Evolutionary conservation across 331 rosid species (phyloP), one percentile per base, ranked within the genome.

Genomic region (Rhamnella rubrinervis): DNA sequence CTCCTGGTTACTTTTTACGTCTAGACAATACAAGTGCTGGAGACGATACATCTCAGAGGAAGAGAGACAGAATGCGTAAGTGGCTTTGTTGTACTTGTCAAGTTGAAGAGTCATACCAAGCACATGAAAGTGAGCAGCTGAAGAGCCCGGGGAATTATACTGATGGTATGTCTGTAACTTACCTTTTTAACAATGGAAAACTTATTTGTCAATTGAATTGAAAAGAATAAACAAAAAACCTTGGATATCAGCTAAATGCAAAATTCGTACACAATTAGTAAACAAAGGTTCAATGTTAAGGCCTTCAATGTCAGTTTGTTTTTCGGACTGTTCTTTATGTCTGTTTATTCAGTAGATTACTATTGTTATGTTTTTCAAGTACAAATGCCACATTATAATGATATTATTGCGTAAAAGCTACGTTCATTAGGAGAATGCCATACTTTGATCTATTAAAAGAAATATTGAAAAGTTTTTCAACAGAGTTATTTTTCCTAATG

Each of bases 71-170:
- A 73, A 95, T 95, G 98, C 98, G 97, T 70, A 78, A 85, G 88
- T 95, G 97, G 98, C 88, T 95, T 73, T 95, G 98, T 76, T 91
- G 95, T 75, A 74, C 83, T 73, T 87, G 88, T 83, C 93, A 85
- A 20, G 86, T 59, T 19, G 98, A 95, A 51, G 98, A 89, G 85
- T 61, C 98, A 63, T 81, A 87, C 74, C 86, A 84, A 63, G 75
- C 92, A 58, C 75, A 75, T 56, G 97, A 91, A 75, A 89, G 78
- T 52, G 98, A 91, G 60, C 87, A 72, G 82, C 77, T 89, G 71
- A 95, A 95, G 82, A 91, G 90, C 85, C 91, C 91, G 18, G 74
- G 78, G 69, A 81, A 76, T 80, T 78, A 77, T 79, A 79, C 80
- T 70, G 98, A 91, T 71, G 92, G 98, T 91, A 65, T 66, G 87